These are phyloP conservation scores for Elongisporangium undulatum DNA, from an alignment of 352 stramenopile species.

Conservation along the genomic window DNA sequence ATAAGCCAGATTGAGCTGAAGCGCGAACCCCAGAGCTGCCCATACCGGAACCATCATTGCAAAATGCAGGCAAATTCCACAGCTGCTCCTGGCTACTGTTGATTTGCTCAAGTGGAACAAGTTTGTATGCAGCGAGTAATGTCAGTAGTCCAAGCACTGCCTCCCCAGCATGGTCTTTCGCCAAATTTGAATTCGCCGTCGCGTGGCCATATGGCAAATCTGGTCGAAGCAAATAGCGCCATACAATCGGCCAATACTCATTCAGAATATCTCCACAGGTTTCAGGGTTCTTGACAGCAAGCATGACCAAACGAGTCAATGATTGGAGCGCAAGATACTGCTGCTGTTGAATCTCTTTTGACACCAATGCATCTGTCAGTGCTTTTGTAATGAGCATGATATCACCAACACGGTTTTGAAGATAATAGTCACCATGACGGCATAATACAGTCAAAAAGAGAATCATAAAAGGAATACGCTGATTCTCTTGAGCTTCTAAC, in stretches of 20 bases:
- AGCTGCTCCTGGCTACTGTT: constrained; percentile 23
- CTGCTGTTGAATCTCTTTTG: constrained; percentile 42
- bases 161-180: constrained; percentile 37
- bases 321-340: constrained; percentile 43
- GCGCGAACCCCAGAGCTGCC: neutral
- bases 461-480: constrained; percentile 37
- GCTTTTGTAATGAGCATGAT: constrained; percentile 51
- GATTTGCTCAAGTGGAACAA: constrained; percentile 32
- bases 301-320: constrained; percentile 45
- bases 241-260: constrained; percentile 45
- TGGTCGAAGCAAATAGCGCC: constrained; percentile 39
- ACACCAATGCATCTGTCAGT: constrained; percentile 31
- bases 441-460: constrained; percentile 37
- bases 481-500: constrained; percentile 24
- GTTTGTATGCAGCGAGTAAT: constrained; percentile 33
- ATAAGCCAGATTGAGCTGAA: neutral
- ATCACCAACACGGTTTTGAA: constrained; percentile 49
- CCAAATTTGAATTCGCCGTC: constrained; percentile 39
- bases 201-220: constrained; percentile 45
- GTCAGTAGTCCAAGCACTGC: constrained; percentile 44
- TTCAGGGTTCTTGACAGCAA: constrained; percentile 26
- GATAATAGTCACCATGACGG: constrained; percentile 50
- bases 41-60: constrained; percentile 1
- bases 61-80: constrained; percentile 48
- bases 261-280: constrained; percentile 26